A percentile compares a stretch with the other conserved stretches of the same genome.
phyloP scores from a whole-genome alignment of 805 yeast species.

The Cyberlindnera amylophila region DNA sequence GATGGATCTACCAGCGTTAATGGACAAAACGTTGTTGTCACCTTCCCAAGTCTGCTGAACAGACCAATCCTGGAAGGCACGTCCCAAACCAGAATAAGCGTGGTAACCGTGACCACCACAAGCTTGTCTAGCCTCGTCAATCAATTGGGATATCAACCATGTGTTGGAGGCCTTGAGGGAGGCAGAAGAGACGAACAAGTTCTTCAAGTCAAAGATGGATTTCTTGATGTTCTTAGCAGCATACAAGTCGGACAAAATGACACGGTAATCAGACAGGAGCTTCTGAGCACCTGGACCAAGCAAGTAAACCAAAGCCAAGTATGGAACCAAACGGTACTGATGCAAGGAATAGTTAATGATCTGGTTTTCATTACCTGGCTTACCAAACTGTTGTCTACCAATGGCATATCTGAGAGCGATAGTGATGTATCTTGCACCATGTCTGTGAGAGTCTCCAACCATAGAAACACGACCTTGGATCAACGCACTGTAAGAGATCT shows the following conservation, averaged over 20 bases:
- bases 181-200: conserved; percentile 79
- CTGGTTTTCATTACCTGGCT: conserved; percentile 57
- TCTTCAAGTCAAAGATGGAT: conserved; percentile 63
- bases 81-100: conserved; percentile 87
- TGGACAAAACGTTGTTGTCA: conserved; percentile 82
- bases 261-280: conserved; percentile 48
- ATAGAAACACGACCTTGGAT: conserved; percentile 86
- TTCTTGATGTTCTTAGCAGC: conserved; percentile 40
- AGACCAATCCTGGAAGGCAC: conserved; percentile 89
- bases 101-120: conserved; percentile 98
- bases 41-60: conserved; percentile 99
- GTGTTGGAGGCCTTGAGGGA: conserved; percentile 86
- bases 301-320: conserved; percentile 73
- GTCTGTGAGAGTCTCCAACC: conserved; percentile 82
- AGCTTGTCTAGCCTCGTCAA: conserved; percentile 83
- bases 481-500: conserved; percentile 82
- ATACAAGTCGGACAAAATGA: conserved; percentile 51
- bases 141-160: conserved; percentile 76
- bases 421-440: conserved; percentile 73
- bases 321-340: conserved; percentile 85
- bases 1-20: conserved; percentile 77
- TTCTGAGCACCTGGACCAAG: conserved; percentile 68
- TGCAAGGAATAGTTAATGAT: conserved; percentile 84
- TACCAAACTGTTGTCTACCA: conserved; percentile 56
- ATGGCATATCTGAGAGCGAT: conserved; percentile 82